Percentiles rank a stretch among this genome's conserved stretches.
These are phyloP conservation scores for Cyberlindnera lachancei DNA, from an alignment of 805 yeast species.

Conservation along the genomic window DNA sequence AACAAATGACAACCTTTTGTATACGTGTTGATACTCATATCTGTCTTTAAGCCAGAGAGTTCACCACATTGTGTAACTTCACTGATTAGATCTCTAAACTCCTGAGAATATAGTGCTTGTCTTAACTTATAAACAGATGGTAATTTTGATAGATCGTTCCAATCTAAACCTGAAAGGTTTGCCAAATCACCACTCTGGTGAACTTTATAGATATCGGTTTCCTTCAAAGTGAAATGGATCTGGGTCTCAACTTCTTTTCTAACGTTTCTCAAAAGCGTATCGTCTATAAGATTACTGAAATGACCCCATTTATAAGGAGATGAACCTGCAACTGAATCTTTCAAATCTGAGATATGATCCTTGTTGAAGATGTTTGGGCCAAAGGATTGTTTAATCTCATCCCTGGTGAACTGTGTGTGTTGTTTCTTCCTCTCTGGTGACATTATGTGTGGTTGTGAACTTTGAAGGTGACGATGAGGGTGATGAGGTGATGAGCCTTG, in stretches of 20 bases:
- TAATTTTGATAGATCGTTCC: constrained; percentile 63
- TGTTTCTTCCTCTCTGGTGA: constrained; percentile 1
- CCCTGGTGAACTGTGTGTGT: constrained; percentile 11
- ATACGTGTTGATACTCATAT: constrained; percentile 86
- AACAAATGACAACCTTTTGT: constrained; percentile 88
- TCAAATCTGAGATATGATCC: constrained; percentile 32
- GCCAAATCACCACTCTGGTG: constrained; percentile 88
- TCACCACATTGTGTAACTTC: constrained; percentile 82
- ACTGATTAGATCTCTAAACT: constrained; percentile 72
- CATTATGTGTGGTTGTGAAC: background rate
- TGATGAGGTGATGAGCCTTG: too few relatives aligned
- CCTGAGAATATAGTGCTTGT: constrained; percentile 80
- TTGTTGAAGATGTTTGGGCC: constrained; percentile 41
- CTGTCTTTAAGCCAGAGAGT: constrained; percentile 84
- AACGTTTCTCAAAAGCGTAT: constrained; percentile 67
- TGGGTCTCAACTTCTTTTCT: constrained; percentile 76
- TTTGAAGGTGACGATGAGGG: too few relatives aligned
- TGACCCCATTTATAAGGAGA: constrained; percentile 91
- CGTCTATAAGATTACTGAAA: constrained; percentile 65
- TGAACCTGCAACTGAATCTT: constrained; percentile 41
- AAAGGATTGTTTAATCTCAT: constrained; percentile 35
- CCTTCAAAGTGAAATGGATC: constrained; percentile 88
- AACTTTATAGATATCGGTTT: constrained; percentile 94
- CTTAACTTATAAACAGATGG: constrained; percentile 74
- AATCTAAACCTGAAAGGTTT: constrained; percentile 77